Conservation (phyloP, 2,329 filamentous ascomycete species). For the Epichloe aotearoae region DNA sequence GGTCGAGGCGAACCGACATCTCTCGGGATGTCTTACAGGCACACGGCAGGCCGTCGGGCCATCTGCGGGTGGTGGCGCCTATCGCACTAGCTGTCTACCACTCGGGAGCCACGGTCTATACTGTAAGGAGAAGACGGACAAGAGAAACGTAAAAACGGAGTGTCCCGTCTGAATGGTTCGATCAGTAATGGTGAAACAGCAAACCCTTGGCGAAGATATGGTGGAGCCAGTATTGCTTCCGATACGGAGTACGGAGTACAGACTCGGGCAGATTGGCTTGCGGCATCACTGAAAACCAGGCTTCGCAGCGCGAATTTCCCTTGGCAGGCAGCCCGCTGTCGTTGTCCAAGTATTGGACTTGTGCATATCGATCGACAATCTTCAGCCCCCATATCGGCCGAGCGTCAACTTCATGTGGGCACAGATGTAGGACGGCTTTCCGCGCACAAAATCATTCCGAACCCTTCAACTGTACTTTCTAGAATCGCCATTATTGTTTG, state of each 20-base stretch:
- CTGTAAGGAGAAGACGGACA: too few species aligned
- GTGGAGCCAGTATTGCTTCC: not conserved
- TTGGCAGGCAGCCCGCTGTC: not conserved
- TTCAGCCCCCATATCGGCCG: not conserved
- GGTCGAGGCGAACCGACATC: not conserved
- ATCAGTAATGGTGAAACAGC: constrained; percentile 6
- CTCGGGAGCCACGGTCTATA: not conserved
- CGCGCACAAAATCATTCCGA: too few species aligned
- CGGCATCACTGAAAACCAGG: not conserved
- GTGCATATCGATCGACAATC: not conserved
- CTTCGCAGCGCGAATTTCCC: not conserved
- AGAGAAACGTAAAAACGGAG: not conserved
- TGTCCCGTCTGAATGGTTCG: constrained; percentile 2
- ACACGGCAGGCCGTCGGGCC: not conserved
- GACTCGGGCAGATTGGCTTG: not conserved
- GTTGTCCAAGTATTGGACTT: too few species aligned
- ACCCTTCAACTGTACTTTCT: not conserved
- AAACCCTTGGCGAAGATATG: not conserved
- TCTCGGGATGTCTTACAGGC: not conserved
- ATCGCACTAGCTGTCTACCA: not conserved
- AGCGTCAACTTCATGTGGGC: not conserved
- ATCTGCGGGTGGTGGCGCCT: not conserved
- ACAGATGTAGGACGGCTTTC: not conserved
- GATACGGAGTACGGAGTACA: not conserved
- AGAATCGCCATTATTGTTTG: not conserved